Percentiles rank a stretch among this genome's conserved stretches.
Evolutionary conservation across 1,284 basidiomycete species (phyloP).

Genomic region (Puccinia hordei): DNA sequence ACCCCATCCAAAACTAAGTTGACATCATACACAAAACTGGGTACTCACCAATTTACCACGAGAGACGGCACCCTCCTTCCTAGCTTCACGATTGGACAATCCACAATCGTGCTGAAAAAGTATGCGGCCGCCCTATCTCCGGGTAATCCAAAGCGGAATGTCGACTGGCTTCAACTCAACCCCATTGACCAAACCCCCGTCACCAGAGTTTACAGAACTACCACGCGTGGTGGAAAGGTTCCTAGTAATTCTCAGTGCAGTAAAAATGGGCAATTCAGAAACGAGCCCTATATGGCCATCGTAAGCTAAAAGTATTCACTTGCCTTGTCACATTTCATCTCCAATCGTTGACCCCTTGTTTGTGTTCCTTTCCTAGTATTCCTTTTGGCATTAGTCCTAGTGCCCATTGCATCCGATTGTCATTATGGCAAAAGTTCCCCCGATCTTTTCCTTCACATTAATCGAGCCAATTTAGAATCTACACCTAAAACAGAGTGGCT

Average conservation of each 20-base stretch:
- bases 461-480: too few species aligned
- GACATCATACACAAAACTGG: background rate
- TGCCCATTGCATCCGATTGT: too few species aligned
- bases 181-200: background rate
- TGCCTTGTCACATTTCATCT: background rate
- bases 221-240: background rate
- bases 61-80: background rate
- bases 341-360: background rate
- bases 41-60: background rate
- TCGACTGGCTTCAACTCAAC: constrained; percentile 5
- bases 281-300: background rate
- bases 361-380: background rate
- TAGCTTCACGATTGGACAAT: background rate
- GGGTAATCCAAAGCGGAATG: background rate
- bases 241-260: background rate
- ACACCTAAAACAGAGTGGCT: too few species aligned
- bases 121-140: background rate
- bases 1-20: background rate
- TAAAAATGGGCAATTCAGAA: background rate
- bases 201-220: background rate
- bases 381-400: background rate
- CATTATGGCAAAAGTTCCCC: too few species aligned
- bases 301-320: background rate
- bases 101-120: background rate
- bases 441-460: too few species aligned